Evolutionary conservation across 2,329 filamentous ascomycete species (phyloP), one percentile per base, ranked within the genome.

Genomic region (Penicillium sp.): DNA sequence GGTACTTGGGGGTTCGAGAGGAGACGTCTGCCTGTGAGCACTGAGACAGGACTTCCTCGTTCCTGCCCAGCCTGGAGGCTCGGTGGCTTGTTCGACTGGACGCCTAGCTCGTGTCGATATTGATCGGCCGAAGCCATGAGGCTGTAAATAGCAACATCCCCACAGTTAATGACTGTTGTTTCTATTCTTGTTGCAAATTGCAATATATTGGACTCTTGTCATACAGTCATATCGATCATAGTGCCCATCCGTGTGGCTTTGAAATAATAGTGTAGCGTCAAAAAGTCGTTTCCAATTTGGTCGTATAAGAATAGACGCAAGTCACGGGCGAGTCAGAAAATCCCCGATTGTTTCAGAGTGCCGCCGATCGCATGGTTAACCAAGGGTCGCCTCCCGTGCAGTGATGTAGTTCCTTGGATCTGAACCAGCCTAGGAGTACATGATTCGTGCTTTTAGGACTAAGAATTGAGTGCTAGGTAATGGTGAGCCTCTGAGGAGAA

Each of bases 71-170:
- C 1, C 14, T 31, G 4, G 25, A 10, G 43, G 17, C 12, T 15
- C 28, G 22, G 43, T 47, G 48, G 48, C 31, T 37, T 43, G 39
- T n/a, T 41, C 17, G 15, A 53, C 38, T 53, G 48, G 43, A 37
- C 42, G 38, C 42, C 52, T 37, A 38, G 50, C 31, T 52, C 49
- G 45, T 12, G 47, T 12, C 17, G 47, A 49, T 34, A 35, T 20
- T 17, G 45, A 35, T 22, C 31, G 31, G 47, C 47, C 11, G 47
- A 49, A 35, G 17, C 31, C n/a, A 35, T 35, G 47, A 41, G 14
- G 51, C 61, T 54, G 59, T 57, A 61, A 63, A 63, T 64, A 64
- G 61, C 20, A 63, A 59, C 34, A 14, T 50, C 63, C 58, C 64
- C 63, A 65, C 59, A 28, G n/a, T 37, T 35, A 48, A 43, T 50